Base-by-base conservation (phyloP, 73 alveolate genomes). In the Blepharisma japonicum region DNA sequence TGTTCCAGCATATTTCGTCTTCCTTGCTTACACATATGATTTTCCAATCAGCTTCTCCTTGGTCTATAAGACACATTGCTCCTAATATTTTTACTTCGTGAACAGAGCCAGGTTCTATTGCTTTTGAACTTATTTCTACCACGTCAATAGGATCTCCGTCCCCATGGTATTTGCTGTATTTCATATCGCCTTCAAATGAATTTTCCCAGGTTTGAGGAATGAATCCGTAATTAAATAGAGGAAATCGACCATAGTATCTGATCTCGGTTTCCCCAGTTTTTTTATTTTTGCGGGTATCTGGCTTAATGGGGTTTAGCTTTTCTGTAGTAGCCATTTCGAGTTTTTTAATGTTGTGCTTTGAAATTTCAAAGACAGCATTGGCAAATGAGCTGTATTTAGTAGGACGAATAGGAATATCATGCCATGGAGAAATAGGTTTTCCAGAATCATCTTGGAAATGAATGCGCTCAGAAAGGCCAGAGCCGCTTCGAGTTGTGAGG, bases 1-100 rank as follows among this genome's bases (percentile, higher is more conserved):
- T 79, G 6, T 79, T 56, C 50, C 38, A 45, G 53, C 82, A 11
- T 7, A 80, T 80, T 6, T 83, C 86, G 6, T 85, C 95, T 11
- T 76, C 86, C 20, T 32, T 74, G 76, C 87, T 87, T 23, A 92
- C 61, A 18, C 87, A 50, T 21, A 92, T 48, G 6, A 93, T 68
- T 68, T 93, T 93, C 98, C 98, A 93, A 77, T 93, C 98, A 11
- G 90, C 88, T 71, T 93, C 97, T 21, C 87, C 96, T 86, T 93
- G 85, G 79, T 93, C 98, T 38, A 93, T 81, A 45, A 93, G 88
- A 86, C 98, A 93, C 11, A 93, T 83, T 0, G 96, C 82, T 14
- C 98, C 98, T 6, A 93, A 74, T 0, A 93, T 90, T 80, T 82
- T 90, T 42, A 91, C 94, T 49, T 67, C 49, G 6, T 66, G 47